These are phyloP conservation scores for Proliferodiscus dingleyae DNA, from an alignment of 2,329 filamentous ascomycete genomes.

Conservation along the genomic window DNA sequence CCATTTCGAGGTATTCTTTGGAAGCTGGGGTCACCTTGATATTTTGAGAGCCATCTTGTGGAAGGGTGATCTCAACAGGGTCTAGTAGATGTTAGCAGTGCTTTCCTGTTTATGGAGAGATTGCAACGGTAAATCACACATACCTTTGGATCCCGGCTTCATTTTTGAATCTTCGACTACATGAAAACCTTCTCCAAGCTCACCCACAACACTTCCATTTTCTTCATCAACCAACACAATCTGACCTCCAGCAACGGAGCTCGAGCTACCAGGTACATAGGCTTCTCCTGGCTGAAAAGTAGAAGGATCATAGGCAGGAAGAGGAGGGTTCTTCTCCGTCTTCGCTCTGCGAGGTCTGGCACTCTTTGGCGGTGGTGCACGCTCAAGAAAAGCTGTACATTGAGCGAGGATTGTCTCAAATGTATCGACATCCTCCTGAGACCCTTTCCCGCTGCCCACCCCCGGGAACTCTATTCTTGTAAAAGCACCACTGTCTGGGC, in stretches of 20 bases:
- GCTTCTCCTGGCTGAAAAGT: slow-evolving; percentile 75
- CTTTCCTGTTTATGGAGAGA: too few relatives aligned
- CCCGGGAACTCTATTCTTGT: slow-evolving; percentile 87
- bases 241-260: slow-evolving; percentile 59
- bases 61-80: slow-evolving; percentile 74
- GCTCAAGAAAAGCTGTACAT: slow-evolving; percentile 91
- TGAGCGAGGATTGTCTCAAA: slow-evolving; percentile 98
- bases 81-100: slow-evolving; percentile 41
- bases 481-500: slow-evolving; percentile 82
- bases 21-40: slow-evolving; percentile 64
- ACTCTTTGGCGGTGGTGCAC: slow-evolving; percentile 53
- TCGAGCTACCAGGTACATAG: slow-evolving; percentile 62
- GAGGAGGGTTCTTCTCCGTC: slow-evolving; percentile 27
- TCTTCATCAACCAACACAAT: slow-evolving; percentile 95
- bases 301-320: slow-evolving; percentile 71
- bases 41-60: slow-evolving; percentile 58
- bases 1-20: slow-evolving; percentile 68
- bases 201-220: slow-evolving; percentile 90
- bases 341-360: slow-evolving; percentile 19
- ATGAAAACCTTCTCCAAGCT: slow-evolving; percentile 77
- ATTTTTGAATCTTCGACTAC: slow-evolving; percentile 73
- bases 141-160: slow-evolving; percentile 87
- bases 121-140: background rate
- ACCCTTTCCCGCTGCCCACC: slow-evolving; percentile 63
- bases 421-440: slow-evolving; percentile 90